Percentiles rank a stretch among this genome's conserved stretches.
phyloP scores from a whole-genome alignment of 169 alveolate genomes.

The Plasmodium malariae region DNA sequence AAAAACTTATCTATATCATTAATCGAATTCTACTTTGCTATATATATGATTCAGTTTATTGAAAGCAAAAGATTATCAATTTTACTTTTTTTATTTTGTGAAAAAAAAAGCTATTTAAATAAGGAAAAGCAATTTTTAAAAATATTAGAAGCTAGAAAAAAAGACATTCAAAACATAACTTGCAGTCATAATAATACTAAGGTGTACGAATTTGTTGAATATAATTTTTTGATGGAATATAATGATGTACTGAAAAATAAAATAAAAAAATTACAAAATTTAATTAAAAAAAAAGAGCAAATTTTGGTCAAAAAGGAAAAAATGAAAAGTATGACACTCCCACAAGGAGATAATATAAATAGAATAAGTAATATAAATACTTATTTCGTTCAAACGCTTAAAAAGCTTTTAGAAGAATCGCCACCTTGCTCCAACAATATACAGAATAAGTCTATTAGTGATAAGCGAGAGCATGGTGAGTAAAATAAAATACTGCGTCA shows the following conservation, averaged over 20 bases:
- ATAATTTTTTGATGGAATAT: slow-evolving; percentile 37
- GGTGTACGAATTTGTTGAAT: slow-evolving; percentile 42
- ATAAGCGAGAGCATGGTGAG: no score
- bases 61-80: slow-evolving; percentile 68
- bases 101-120: slow-evolving; percentile 42
- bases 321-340: slow-evolving; percentile 13
- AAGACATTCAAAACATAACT: slow-evolving; percentile 22
- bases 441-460: no score
- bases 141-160: slow-evolving; percentile 37
- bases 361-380: slow-evolving; percentile 28
- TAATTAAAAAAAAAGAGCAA: slow-evolving; percentile 39
- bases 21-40: slow-evolving; percentile 67
- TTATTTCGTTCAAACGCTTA: slow-evolving; percentile 29
- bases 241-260: slow-evolving; percentile 35
- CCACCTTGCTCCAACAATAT: no score
- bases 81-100: slow-evolving; percentile 65
- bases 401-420: slow-evolving; percentile 16
- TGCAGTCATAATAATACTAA: neutral
- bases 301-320: slow-evolving; percentile 1
- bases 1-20: slow-evolving; percentile 63
- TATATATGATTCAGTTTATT: slow-evolving; percentile 75
- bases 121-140: slow-evolving; percentile 55
- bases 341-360: slow-evolving; percentile 1
- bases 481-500: no score
- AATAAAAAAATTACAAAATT: slow-evolving; percentile 38